Evolutionary conservation across 805 yeast genomes (phyloP), one percentile per base, ranked within the genome.

Genomic region (Monosporozyma aerobia): DNA sequence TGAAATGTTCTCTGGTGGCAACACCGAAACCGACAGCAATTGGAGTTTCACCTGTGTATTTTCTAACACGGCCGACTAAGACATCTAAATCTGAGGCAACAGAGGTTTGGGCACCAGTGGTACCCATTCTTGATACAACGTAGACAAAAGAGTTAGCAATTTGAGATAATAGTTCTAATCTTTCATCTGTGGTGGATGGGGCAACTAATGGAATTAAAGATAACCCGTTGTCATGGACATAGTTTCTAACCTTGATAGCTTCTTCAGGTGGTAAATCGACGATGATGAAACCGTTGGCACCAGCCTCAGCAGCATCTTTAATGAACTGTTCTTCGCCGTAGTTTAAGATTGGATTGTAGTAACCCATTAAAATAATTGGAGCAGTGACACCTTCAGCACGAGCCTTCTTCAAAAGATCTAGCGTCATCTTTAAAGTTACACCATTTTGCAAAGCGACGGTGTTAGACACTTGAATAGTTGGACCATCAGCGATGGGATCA

Each of bases 401-500:
- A 33, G 98, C 97, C 59, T 78, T 65, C 54, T 74, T 70, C 27
- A 94, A 87, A 46, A 88, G 66, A 14, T 86, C 90, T 55, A 94
- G 72, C 58, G 89, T 82, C 63, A 76, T 75, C 7, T 73, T 67
- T 57, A 89, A 82, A 32, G 89, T 84, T 54, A 90, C 80, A 13
- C 95, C 95, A 62, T 94, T 92, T 27, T 79, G 77, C 57, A 94
- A 76, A 19, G 99, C 94, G n/a, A 73, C 74, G 22, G 79, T 80
- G 72, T 90, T 90, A 40, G 98, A 89, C 35, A 75, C 82, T 73
- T 94, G 99, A 63, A 94, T 94, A 16, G 96, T 88, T 41, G 98
- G 96, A 48, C 99, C 99, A 69, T 94, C 99, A 35, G 98, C 99
- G 68, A 94, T 90, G 40, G 99, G 99, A 68, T 94, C 99, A 23